Conservation (phyloP, 192 early-diverging fungal species). For the Coemansia sp. region DNA sequence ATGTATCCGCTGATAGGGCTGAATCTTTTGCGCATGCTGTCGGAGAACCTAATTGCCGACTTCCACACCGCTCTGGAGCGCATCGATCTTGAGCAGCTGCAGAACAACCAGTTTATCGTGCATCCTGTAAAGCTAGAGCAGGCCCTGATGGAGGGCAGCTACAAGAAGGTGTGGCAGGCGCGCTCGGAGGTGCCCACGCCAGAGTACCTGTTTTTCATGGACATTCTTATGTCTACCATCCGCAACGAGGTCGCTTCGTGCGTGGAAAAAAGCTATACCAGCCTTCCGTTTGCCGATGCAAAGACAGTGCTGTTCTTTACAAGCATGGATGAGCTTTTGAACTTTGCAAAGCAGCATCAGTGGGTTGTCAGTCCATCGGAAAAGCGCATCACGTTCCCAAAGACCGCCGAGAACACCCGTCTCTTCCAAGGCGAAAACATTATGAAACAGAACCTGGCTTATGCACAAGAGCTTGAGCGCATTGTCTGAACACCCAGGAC, state of each 20-base stretch:
- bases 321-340: conserved; percentile 73
- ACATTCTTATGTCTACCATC: conserved; percentile 92
- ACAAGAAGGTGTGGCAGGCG: conserved; percentile 95
- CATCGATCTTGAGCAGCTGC: conserved; percentile 80
- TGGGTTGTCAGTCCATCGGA: conserved; percentile 83
- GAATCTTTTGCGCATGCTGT: conserved; percentile 88
- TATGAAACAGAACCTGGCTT: conserved; percentile 80
- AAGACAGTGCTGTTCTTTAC: conserved; percentile 91
- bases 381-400: conserved; percentile 78
- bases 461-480: conserved; percentile 93
- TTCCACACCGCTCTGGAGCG: conserved; percentile 96
- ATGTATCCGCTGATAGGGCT: conserved; percentile 90
- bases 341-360: conserved; percentile 82
- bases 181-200: conserved; percentile 83
- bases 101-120: conserved; percentile 80
- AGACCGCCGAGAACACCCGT: conserved; percentile 59
- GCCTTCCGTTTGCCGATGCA: conserved; percentile 83
- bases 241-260: conserved; percentile 95
- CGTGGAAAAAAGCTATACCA: conserved; percentile 89
- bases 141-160: conserved; percentile 96
- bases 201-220: conserved; percentile 92
- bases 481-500: too few relatives aligned
- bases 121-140: conserved; percentile 95
- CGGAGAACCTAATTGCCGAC: conserved; percentile 95
- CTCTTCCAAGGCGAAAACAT: conserved; percentile 82